These are phyloP conservation scores for Emiliania huxleyi DNA, from an alignment of 78 protist species.

Conservation along the genomic window DNA sequence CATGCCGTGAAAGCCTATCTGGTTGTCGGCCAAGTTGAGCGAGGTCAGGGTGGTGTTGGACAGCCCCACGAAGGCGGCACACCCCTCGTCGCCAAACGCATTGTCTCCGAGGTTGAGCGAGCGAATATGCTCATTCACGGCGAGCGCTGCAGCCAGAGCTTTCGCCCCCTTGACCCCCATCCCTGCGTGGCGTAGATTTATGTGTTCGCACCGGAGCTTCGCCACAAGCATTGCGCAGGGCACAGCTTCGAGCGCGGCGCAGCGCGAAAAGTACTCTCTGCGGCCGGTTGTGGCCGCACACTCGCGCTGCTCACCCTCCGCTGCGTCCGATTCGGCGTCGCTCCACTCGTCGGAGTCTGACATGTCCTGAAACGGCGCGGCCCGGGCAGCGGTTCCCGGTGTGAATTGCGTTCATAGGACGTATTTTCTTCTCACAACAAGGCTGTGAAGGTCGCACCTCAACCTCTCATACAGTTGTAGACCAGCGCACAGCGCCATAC, in stretches of 20 bases:
- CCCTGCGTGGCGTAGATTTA: background rate
- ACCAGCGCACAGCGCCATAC: no score
- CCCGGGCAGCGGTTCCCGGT: no score
- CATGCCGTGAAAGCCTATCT: background rate
- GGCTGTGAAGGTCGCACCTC: no score
- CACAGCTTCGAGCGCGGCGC: background rate
- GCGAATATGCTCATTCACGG: constrained; percentile 24
- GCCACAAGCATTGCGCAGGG: background rate
- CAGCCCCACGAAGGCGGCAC: constrained; percentile 46
- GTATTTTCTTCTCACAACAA: no score
- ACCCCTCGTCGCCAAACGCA: constrained; percentile 61
- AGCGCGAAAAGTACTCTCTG: background rate
- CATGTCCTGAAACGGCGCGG: no score
- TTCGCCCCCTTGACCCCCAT: background rate
- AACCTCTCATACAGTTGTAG: no score
- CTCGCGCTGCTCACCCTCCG: background rate
- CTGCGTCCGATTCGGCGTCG: background rate
- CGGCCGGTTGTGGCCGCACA: background rate
- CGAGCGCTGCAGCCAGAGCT: constrained; percentile 35
- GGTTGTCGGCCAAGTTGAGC: constrained; percentile 52
- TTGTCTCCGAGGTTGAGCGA: constrained; percentile 58
- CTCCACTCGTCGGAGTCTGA: no score
- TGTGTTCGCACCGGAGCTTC: background rate
- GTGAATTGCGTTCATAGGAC: no score
- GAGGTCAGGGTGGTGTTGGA: constrained; percentile 44